Evolutionary conservation across 108 stramenopile genomes (phyloP), one percentile per base, ranked within the genome.

Genomic region (Skeletonema costatum): DNA sequence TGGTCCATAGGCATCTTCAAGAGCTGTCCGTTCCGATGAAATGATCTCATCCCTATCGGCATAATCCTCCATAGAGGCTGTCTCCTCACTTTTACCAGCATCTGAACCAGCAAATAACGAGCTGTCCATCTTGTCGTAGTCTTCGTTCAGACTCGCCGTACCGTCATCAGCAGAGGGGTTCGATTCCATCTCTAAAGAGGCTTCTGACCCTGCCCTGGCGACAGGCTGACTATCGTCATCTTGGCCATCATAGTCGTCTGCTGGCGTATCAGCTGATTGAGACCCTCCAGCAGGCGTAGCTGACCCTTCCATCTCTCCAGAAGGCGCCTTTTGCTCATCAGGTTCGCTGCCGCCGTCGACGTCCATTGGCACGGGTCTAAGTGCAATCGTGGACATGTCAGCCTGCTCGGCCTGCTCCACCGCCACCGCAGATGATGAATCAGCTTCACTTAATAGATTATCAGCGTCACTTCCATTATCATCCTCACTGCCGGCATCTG

Each of bases 1-100:
- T 16, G 91, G 84, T 39, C 44, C 71, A 56, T 89, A 92, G 41
- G 64, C 66, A 50, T 78, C 66, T 16, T 73, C 74, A 46, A 90
- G 81, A 5, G 80, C 80, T 36, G 74, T 73, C 32, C 86, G 73
- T 56, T 56, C 53, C 9, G 25, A 25, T 0, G 53, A 29, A 2
- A 56, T 56, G 21, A 56, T 25, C 21, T 56, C 25, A 2, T 29
- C 25, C 53, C n/a, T 25, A 56, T 25, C 8, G 0, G 25, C 53
- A 56, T 56, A 25, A 56, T 21, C 25, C 1, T 56, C 25, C 11
- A 46, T 46, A 29, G 53, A 56, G 19, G 53, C 53, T 21, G 53
- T 56, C 2, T 56, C 53, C 25, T 56, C 53, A 56, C 53, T 56
- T n/a, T 56, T 56, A 8, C 53, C 53, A n/a, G 8, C 53, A 56